phyloP scores from a whole-genome alignment of 805 yeast species.

The Yarrowia sp. region DNA sequence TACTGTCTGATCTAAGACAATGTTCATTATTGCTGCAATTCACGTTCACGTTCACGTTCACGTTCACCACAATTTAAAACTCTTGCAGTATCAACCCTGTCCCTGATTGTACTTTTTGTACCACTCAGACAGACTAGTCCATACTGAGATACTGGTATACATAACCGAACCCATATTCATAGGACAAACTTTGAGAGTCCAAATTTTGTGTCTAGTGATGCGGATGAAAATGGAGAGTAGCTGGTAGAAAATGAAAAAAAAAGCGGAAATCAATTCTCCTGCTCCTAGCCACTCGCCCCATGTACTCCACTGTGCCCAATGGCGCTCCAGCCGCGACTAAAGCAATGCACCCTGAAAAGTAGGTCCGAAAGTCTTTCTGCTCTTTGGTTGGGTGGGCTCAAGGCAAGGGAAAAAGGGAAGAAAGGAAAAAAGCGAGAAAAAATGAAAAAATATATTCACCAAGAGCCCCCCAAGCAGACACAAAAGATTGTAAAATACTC shows the following conservation, averaged over 20 bases:
- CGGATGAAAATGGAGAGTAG: too few species aligned
- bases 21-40: too few species aligned
- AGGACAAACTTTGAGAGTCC: not conserved
- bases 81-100: too few species aligned
- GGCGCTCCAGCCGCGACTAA: not conserved
- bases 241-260: too few species aligned
- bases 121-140: too few species aligned
- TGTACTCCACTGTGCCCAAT: not conserved
- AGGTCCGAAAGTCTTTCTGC: constrained; percentile 16
- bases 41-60: too few species aligned
- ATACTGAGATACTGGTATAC: too few species aligned
- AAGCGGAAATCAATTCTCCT: too few species aligned
- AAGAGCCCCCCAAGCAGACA: not conserved
- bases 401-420: not conserved
- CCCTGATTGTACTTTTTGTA: too few species aligned
- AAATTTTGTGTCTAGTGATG: not conserved
- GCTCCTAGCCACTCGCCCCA: too few species aligned
- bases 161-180: not conserved
- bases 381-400: constrained; percentile 3
- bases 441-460: not conserved
- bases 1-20: not conserved
- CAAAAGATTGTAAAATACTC: not conserved
- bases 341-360: not conserved
- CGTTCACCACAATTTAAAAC: too few species aligned
- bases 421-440: not conserved